These are phyloP conservation scores for Clavispora vitiphila DNA, from an alignment of 805 yeast genomes.

Conservation along the genomic window DNA sequence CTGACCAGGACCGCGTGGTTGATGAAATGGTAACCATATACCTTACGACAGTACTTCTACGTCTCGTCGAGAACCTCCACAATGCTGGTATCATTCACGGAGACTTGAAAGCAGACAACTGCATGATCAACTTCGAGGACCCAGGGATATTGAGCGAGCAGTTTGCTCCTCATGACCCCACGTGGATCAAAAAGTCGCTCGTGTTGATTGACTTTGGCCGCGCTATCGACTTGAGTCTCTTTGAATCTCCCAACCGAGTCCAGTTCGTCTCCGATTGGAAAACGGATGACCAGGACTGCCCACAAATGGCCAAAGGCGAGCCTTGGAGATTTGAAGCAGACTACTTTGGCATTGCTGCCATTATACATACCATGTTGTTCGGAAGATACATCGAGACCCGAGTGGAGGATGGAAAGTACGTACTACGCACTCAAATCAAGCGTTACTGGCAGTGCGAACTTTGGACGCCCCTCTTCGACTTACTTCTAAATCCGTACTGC, in stretches of 20 bases:
- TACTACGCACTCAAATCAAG: conserved; percentile 41
- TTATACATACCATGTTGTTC: conserved; percentile 68
- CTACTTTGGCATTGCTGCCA: conserved; percentile 75
- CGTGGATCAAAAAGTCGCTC: conserved; percentile 52
- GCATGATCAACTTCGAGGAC: conserved; percentile 59
- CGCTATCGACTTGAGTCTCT: conserved; percentile 63
- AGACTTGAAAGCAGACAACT: conserved; percentile 80
- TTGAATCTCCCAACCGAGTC: conserved; percentile 25
- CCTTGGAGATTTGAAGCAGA: conserved; percentile 81
- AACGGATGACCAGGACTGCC: conserved; percentile 66
- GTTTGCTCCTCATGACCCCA: conserved; percentile 28
- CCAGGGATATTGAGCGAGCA: conserved; percentile 11
- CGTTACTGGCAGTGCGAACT: conserved; percentile 71
- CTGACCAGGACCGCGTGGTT: conserved; percentile 19
- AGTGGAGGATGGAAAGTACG: background rate
- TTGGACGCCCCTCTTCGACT: conserved; percentile 65
- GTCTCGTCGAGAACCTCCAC: conserved; percentile 60
- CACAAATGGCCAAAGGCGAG: conserved; percentile 52
- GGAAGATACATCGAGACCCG: conserved; percentile 54
- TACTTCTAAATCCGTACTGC: conserved; percentile 54
- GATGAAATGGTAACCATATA: conserved; percentile 65
- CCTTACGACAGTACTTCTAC: conserved; percentile 59
- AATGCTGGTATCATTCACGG: conserved; percentile 69
- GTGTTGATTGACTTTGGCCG: conserved; percentile 78
- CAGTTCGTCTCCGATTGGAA: conserved; percentile 58